Conservation (phyloP, 148 eudicot genomes). For the Fallopia convolvulus region DNA sequence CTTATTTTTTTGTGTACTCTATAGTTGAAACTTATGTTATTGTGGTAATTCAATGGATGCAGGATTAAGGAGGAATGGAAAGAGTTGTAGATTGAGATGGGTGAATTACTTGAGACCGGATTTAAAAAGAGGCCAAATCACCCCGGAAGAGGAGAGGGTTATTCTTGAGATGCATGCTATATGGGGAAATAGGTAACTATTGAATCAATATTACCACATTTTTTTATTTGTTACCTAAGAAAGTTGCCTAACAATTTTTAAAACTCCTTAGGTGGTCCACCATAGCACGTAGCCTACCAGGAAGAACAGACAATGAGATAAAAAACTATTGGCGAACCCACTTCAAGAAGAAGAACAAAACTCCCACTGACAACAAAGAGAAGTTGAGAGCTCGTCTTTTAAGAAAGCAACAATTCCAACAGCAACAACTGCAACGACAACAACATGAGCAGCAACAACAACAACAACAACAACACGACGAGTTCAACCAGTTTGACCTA, state of each 20-base stretch:
- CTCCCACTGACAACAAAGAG: conserved; percentile 15
- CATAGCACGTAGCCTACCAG: conserved; percentile 68
- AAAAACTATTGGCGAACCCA: conserved; percentile 88
- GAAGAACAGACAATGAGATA: conserved; percentile 78
- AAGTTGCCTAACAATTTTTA: neutral
- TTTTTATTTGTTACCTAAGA: neutral
- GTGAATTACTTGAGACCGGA: conserved; percentile 74
- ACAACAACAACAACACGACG: conserved; percentile 3
- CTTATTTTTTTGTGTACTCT: neutral
- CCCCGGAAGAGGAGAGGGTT: conserved; percentile 53
- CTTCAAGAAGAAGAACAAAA: conserved; percentile 54
- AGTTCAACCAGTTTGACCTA: conserved; percentile 26
- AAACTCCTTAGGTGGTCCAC: conserved; percentile 58
- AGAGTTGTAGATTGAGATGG: conserved; percentile 73
- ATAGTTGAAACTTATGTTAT: neutral
- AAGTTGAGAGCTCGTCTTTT: conserved; percentile 31
- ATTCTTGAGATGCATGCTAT: conserved; percentile 63
- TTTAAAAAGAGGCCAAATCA: conserved; percentile 65
- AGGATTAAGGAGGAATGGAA: conserved; percentile 66
- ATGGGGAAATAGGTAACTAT: conserved; percentile 70
- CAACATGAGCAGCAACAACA: conserved; percentile 15
- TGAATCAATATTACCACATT: conserved; percentile 1
- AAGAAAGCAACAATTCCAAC: conserved; percentile 41
- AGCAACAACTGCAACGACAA: conserved; percentile 26
- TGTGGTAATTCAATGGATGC: neutral